Percentiles rank a stretch among this genome's conserved stretches.
These are phyloP conservation scores for Penicillium longicatenatum DNA, from an alignment of 495 filamentous ascomycete genomes.

Conservation along the genomic window DNA sequence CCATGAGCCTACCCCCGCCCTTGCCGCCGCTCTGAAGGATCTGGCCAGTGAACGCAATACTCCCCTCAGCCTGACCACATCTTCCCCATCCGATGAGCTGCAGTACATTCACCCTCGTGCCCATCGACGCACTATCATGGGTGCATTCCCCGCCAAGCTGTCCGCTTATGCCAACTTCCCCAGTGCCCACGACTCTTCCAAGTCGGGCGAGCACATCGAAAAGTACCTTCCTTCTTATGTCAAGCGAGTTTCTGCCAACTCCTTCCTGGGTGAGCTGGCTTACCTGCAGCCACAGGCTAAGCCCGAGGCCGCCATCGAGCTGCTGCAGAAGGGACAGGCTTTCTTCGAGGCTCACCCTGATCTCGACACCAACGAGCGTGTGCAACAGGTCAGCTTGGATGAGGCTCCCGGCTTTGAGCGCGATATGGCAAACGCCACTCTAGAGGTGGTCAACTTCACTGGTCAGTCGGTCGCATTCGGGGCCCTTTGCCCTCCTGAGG, in stretches of 20 bases:
- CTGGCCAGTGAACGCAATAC: neutral
- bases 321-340: neutral
- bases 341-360: neutral
- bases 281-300: neutral
- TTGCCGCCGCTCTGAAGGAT: neutral
- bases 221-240: neutral
- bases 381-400: neutral
- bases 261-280: neutral
- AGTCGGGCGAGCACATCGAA: neutral
- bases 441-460: neutral
- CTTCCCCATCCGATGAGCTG: neutral
- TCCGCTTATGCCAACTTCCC: neutral
- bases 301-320: neutral
- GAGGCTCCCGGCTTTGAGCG: neutral
- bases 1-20: neutral
- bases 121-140: neutral
- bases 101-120: neutral
- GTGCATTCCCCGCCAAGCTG: neutral
- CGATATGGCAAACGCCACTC: neutral
- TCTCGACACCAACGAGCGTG: neutral
- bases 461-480: neutral
- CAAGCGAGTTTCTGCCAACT: neutral
- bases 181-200: neutral
- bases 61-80: neutral
- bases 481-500: neutral